These are phyloP conservation scores for Priceomyces haplophilus DNA, from an alignment of 805 yeast genomes.

Conservation along the genomic window DNA sequence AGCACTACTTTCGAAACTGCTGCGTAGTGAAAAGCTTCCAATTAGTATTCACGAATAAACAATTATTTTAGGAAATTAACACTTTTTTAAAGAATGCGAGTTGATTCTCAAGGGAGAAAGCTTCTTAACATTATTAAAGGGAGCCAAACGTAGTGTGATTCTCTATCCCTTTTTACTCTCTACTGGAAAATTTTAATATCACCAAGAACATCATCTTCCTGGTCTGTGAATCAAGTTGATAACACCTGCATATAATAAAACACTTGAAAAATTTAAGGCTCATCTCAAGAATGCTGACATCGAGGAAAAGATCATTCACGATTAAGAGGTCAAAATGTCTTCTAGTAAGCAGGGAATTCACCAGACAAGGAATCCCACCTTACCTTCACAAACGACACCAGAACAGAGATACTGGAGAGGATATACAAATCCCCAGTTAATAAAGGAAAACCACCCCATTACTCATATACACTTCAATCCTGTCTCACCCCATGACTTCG, in stretches of 20 bases:
- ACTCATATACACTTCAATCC: slow-evolving; percentile 88
- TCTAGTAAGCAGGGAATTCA: slow-evolving; percentile 63
- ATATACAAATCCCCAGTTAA: slow-evolving; percentile 77
- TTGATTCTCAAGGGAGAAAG: no score
- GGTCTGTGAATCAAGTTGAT: no score
- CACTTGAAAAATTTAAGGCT: slow-evolving; percentile 7
- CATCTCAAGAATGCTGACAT: slow-evolving; percentile 6
- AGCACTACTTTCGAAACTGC: no score
- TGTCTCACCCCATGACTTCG: slow-evolving; percentile 81
- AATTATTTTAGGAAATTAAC: no score
- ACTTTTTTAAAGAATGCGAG: no score
- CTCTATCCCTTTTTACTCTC: no score
- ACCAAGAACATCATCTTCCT: no score
- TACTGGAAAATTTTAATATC: no score
- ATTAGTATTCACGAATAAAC: no score
- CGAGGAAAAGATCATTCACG: background rate
- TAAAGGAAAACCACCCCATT: slow-evolving; percentile 91
- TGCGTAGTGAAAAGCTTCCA: no score
- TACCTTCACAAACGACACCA: slow-evolving; percentile 83
- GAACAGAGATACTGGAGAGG: slow-evolving; percentile 95
- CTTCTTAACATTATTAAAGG: no score
- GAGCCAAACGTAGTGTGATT: no score
- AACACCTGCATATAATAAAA: background rate
- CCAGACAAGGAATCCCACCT: slow-evolving; percentile 65
- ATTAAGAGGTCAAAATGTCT: slow-evolving; percentile 54